These are phyloP conservation scores for Sclerotinia spermophila DNA, from an alignment of 2,329 filamentous ascomycete genomes.

Conservation along the genomic window DNA sequence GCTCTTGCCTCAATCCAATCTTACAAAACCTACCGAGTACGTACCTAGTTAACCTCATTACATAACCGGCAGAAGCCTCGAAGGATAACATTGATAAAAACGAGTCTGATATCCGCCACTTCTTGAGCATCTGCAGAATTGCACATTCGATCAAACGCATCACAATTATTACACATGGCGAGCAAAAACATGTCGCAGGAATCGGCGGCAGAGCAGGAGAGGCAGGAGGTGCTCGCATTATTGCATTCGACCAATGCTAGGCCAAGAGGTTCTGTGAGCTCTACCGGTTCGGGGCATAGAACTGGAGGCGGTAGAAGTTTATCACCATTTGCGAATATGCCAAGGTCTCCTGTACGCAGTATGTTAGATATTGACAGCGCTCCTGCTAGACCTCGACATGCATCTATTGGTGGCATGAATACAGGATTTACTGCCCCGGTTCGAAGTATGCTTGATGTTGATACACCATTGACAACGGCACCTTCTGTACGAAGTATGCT, in stretches of 20 bases:
- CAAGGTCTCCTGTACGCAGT: conserved; percentile 65
- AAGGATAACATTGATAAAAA: neutral
- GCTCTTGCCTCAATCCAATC: conserved; percentile 23
- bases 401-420: conserved; percentile 18
- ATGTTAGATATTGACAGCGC: conserved; percentile 42
- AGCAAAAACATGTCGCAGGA: conserved; percentile 67
- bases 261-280: conserved; percentile 34
- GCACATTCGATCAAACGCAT: conserved; percentile 1
- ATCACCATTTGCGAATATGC: conserved; percentile 48
- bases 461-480: conserved; percentile 29
- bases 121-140: neutral
- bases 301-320: conserved; percentile 41
- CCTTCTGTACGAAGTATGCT: conserved; percentile 61
- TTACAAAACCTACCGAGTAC: neutral
- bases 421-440: conserved; percentile 41
- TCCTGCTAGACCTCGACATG: conserved; percentile 25
- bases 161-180: conserved; percentile 26
- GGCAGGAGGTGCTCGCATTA: conserved; percentile 66
- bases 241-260: conserved; percentile 45
- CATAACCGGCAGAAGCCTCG: neutral
- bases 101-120: conserved; percentile 11
- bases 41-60: neutral
- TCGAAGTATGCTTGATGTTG: conserved; percentile 63
- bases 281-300: conserved; percentile 31
- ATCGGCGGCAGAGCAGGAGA: conserved; percentile 72